Evolutionary conservation across 1,284 basidiomycete genomes (phyloP).

Genomic region (Cryptococcus wingfieldii): DNA sequence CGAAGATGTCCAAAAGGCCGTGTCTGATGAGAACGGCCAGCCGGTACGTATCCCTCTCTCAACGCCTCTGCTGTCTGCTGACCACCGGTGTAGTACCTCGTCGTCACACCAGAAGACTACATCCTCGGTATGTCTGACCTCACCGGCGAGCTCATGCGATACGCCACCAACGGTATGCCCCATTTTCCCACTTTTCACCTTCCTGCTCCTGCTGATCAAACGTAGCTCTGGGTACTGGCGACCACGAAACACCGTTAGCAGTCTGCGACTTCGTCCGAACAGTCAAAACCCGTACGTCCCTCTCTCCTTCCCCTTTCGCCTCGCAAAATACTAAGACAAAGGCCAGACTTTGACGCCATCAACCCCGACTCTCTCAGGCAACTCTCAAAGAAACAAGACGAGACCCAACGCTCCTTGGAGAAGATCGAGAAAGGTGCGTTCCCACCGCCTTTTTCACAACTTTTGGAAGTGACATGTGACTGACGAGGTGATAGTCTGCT

Average conservation of each 20-base stretch:
- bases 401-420: slow-evolving; percentile 76
- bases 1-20: slow-evolving; percentile 61
- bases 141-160: slow-evolving; percentile 93
- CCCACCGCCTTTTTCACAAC: not conserved
- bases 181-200: too few relatives aligned
- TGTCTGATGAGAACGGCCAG: slow-evolving; percentile 59
- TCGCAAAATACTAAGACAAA: not conserved
- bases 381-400: slow-evolving; percentile 78
- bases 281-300: slow-evolving; percentile 66
- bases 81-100: slow-evolving; percentile 46
- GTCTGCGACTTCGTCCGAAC: slow-evolving; percentile 72
- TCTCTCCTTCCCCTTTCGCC: not conserved
- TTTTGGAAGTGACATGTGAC: not conserved
- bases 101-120: slow-evolving; percentile 79
- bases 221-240: slow-evolving; percentile 59
- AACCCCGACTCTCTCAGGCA: slow-evolving; percentile 45
- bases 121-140: slow-evolving; percentile 88
- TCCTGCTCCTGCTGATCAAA: too few relatives aligned
- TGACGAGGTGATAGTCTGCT: slow-evolving; percentile 36
- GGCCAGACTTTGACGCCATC: slow-evolving; percentile 38
- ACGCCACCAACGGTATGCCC: slow-evolving; percentile 62
- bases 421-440: slow-evolving; percentile 88
- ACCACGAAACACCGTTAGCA: slow-evolving; percentile 63
- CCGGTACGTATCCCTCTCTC: slow-evolving; percentile 54
- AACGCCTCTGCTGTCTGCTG: not conserved